These are phyloP conservation scores for Thermothelomyces thermophilus DNA, from an alignment of 2,329 filamentous ascomycete species.

Conservation along the genomic window DNA sequence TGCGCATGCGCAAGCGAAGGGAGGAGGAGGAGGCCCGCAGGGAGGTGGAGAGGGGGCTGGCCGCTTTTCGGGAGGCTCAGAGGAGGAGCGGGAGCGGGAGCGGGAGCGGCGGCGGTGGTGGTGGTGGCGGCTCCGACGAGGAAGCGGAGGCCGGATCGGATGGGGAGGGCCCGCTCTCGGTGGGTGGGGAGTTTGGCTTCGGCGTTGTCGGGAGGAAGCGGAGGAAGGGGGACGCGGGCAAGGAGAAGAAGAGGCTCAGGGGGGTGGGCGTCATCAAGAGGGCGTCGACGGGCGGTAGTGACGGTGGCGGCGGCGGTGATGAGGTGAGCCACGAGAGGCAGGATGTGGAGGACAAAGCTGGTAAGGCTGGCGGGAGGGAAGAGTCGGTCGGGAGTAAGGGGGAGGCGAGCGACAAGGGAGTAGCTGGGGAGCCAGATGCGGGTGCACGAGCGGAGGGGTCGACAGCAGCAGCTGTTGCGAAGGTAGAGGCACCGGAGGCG, in stretches of 20 bases:
- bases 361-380: constrained; percentile 7
- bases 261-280: constrained; percentile 26
- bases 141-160: no score
- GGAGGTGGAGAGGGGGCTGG: constrained; percentile 53
- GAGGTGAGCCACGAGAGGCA: constrained; percentile 16
- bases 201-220: constrained; percentile 30
- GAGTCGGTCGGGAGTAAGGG: background rate
- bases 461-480: background rate
- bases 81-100: no score
- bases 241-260: constrained; percentile 12
- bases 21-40: constrained; percentile 49
- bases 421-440: background rate
- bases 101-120: no score
- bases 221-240: constrained; percentile 31
- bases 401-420: background rate
- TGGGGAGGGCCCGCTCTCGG: constrained; percentile 15
- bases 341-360: constrained; percentile 12
- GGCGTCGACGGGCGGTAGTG: constrained; percentile 10
- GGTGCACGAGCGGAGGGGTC: background rate
- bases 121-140: no score
- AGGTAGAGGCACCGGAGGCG: background rate
- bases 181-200: constrained; percentile 29
- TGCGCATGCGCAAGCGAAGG: constrained; percentile 41
- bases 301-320: constrained; percentile 21
- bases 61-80: constrained; percentile 49